These are phyloP conservation scores for Arabis alpina DNA, from an alignment of 345 rosid species.

Conservation along the genomic window DNA sequence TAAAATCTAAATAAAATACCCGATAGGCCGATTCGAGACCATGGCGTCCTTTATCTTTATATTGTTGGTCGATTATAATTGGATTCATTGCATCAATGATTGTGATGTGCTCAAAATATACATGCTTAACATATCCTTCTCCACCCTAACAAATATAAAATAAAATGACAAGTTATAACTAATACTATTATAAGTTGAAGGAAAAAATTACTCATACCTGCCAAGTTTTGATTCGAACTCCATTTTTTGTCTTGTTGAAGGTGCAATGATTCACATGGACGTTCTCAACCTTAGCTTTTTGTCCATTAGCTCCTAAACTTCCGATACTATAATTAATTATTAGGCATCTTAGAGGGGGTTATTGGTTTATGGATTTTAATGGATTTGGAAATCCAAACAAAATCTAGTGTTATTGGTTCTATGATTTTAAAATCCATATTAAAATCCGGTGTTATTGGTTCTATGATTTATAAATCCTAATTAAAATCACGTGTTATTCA, in stretches of 20 bases:
- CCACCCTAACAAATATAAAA: slow-evolving; percentile 20
- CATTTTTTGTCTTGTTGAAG: slow-evolving; percentile 34
- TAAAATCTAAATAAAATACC: not conserved
- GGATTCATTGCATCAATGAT: slow-evolving; percentile 26
- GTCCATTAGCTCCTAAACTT: slow-evolving; percentile 30
- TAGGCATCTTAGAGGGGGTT: not conserved
- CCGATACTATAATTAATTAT: slow-evolving; percentile 16
- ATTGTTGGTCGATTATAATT: slow-evolving; percentile 30
- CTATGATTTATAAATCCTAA: too few relatives aligned
- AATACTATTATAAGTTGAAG: not conserved
- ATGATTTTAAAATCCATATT: too few relatives aligned
- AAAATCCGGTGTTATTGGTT: too few relatives aligned
- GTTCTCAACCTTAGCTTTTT: slow-evolving; percentile 2
- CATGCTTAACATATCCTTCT: slow-evolving; percentile 18
- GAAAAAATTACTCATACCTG: not conserved
- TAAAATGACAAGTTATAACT: not conserved
- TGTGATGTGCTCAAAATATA: slow-evolving; percentile 20
- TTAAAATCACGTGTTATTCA: too few relatives aligned
- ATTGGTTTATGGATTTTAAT: too few relatives aligned
- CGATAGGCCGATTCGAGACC: not conserved
- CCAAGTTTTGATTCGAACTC: slow-evolving; percentile 33
- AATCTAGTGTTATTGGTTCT: too few relatives aligned
- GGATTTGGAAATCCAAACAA: too few relatives aligned
- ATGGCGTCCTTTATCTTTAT: not conserved
- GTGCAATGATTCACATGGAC: slow-evolving; percentile 22